Evolutionary conservation across 2,329 filamentous ascomycete species (phyloP), one percentile per base, ranked within the genome.

Genomic region (Xylariaceae sp.): DNA sequence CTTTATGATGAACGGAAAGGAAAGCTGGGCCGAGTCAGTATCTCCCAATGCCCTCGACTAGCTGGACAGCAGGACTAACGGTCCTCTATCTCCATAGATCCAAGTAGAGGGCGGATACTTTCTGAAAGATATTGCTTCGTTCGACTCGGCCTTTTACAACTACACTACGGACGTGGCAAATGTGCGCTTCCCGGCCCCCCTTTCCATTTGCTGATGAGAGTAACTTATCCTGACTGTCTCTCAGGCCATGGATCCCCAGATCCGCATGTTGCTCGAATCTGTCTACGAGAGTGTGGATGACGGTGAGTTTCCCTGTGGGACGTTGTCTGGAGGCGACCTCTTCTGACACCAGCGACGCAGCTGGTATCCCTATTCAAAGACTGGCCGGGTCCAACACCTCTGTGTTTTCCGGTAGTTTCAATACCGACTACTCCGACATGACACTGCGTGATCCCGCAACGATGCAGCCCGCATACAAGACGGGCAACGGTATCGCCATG

Each of bases 401-500:
- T 1, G 42, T 44, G 3, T 45, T 29, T 12, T 16, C 40, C 3
- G 42, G 42, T 12, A 23, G 21, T 12, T 23, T 23, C 21, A 23
- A 12, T 23, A 23, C 21, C 21, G 21, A 23, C 21, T 23, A 23
- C 21, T 23, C 21, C 21, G 21, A 23, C 21, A 23, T 23, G 21
- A 23, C 21, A 12, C 21, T 23, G 21, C 21, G 21, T 12, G 21
- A 23, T 23, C 21, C 21, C 8, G 21, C 8, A 8, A 23, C 21
- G 8, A 23, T 23, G 21, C 21, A 23, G 21, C 21, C 21, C 8
- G 8, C 21, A 8, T 23, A 23, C 21, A 23, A 23, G 21, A 23
- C 21, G 21, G 21, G 21, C 12, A 23, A 23, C 21, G 21, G 21
- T 12, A 23, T 23, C 44, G 65, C 67, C 8, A 70, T 75, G 51